Conservation (phyloP, 257 asterid species). For the Scutellaria barbata region DNA sequence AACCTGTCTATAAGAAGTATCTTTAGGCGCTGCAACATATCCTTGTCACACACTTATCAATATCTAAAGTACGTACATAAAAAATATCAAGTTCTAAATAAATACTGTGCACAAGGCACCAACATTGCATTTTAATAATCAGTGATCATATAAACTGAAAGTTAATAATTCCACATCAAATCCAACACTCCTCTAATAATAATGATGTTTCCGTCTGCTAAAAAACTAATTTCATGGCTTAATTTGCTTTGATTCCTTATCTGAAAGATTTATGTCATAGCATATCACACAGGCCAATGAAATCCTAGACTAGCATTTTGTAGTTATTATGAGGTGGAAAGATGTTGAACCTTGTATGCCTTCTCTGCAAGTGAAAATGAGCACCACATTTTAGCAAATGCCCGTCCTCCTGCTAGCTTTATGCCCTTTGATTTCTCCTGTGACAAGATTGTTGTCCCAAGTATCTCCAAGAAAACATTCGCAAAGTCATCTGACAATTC, state of each 20-base stretch:
- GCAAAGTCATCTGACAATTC: constrained; percentile 78
- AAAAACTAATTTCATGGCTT: constrained; percentile 27
- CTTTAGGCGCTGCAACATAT: constrained; percentile 36
- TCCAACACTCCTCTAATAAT: constrained; percentile 4
- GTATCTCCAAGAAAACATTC: constrained; percentile 72
- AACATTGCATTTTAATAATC: constrained; percentile 28
- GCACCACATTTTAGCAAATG: constrained; percentile 58
- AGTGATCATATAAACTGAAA: constrained; percentile 24
- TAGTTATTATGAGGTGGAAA: constrained; percentile 31
- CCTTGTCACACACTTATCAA: constrained; percentile 24
- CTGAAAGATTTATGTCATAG: constrained; percentile 10
- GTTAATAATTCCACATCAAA: background rate
- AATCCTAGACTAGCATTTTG: constrained; percentile 5
- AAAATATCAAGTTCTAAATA: constrained; percentile 9
- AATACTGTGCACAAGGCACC: constrained; percentile 26
- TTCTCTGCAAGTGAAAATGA: constrained; percentile 62
- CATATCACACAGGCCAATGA: constrained; percentile 22
- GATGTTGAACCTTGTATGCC: constrained; percentile 76
- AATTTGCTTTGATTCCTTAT: constrained; percentile 8
- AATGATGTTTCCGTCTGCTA: background rate
- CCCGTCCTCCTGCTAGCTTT: constrained; percentile 71
- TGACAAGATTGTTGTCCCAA: constrained; percentile 52
- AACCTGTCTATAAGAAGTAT: constrained; percentile 68
- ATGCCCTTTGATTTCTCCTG: constrained; percentile 49
- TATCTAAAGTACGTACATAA: constrained; percentile 27